Base-by-base conservation (phyloP, 345 rosid species). In the Physaria fendleri region DNA sequence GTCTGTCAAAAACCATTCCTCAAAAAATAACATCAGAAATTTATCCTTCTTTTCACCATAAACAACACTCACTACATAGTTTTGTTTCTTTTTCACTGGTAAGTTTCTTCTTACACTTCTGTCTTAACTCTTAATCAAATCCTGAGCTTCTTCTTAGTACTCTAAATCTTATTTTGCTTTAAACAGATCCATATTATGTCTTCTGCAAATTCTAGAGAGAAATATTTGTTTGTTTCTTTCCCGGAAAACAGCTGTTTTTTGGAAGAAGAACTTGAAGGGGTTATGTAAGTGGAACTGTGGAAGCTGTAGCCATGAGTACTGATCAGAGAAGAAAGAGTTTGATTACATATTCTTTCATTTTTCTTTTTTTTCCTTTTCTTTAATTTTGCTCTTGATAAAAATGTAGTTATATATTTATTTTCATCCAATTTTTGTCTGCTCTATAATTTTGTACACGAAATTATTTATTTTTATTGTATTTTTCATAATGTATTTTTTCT, bases 1-100 rank as follows among this genome's bases (percentile, higher is more conserved):
- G 96, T 93, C 72, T 90, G 97, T 77, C 95, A 90, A 69, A 90
- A 90, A 66, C 99, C 88, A 12, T 90, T 90, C 56, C 64, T 87
- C 69, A 85, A 62, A 68, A 93, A 87, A 66, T 93, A 77, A 58
- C 71, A 49, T 47, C 12, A 25, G 20, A 6, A 57, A 44, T 1
- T 5, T 4, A 5, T 44, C 24, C 32, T 37, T 37, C 46, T 34
- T 68, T 59, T 51, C 60, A 55, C 24, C 63, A 56, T 65, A 38
- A 47, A 23, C 64, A 45, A 69, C 56, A 61, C 29, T 68, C 66
- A 68, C 61, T 51, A 62, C 60, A 59, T 32, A 30, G 64, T 54
- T 46, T n/a, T n/a, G n/a, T n/a, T n/a, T n/a, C n/a, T n/a, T 56
- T 56, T 62, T 70, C 25, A 39, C 53, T 8, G 11, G 69, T 62